Percentiles rank a stretch among this genome's conserved stretches.
Conservation (phyloP, 2,329 filamentous ascomycete genomes). For the Sporothrix brasiliensis region DNA sequence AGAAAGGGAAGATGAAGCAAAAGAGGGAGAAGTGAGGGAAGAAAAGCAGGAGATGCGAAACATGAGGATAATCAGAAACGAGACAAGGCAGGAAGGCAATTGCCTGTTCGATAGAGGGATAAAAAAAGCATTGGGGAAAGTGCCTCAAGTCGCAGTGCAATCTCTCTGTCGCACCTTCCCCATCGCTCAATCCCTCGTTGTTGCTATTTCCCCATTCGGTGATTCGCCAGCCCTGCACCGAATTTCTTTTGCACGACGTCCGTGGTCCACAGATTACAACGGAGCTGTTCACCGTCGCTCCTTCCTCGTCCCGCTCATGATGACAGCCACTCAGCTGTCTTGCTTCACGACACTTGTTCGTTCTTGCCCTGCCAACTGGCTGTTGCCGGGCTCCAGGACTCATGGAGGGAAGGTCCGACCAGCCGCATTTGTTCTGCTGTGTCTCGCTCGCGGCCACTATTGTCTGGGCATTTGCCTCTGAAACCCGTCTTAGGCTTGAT, state of each 20-base stretch:
- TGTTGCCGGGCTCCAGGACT: constrained; percentile 17
- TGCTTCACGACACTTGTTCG: constrained; percentile 21
- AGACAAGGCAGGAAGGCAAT: constrained; percentile 24
- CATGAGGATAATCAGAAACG: constrained; percentile 1
- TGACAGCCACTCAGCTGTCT: constrained; percentile 27
- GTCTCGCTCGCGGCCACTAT: constrained; percentile 21
- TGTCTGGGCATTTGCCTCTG: neutral
- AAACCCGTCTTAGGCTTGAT: constrained; percentile 1
- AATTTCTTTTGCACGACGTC: constrained; percentile 9
- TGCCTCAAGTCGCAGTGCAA: constrained; percentile 26
- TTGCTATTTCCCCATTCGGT: constrained; percentile 27
- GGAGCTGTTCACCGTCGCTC: neutral
- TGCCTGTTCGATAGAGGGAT: constrained; percentile 23
- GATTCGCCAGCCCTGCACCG: constrained; percentile 20
- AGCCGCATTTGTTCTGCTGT: constrained; percentile 2
- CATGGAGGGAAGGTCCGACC: constrained; percentile 27
- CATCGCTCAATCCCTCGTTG: constrained; percentile 23
- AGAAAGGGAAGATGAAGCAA: constrained; percentile 1
- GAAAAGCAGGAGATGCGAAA: constrained; percentile 13
- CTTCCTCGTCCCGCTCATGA: neutral
- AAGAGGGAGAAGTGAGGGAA: neutral
- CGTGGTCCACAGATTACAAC: neutral
- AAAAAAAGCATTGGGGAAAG: constrained; percentile 30
- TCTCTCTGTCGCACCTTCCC: constrained; percentile 20
- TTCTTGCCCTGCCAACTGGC: constrained; percentile 27